Evolutionary conservation across 1,139 yeast species (phyloP), one percentile per base, ranked within the genome.

Genomic region (Sugiyamaella neomexicana): DNA sequence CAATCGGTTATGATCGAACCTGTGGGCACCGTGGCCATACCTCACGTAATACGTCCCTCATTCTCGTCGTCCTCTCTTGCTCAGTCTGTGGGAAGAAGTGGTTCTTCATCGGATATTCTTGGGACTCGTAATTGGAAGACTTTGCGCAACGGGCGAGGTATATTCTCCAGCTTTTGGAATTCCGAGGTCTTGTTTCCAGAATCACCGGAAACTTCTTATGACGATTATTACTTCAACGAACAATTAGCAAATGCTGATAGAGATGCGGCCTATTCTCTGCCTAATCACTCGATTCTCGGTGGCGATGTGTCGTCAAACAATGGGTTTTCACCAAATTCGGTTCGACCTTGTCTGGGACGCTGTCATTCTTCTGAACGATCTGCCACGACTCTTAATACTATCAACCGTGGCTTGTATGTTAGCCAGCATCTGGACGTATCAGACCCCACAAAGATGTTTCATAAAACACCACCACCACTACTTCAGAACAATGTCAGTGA

Each of bases 31-130:
- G 62, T 53, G 46, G 61, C 65, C 2, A 59, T 64, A 54, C 65
- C 68, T 1, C 67, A 64, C 45, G 68, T 64, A 12, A 55, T 65
- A 15, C 59, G 65, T 10, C 67, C 69, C 5, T 47, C 59, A 7
- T 64, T 65, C 48, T 65, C 68, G 10, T 53, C 61, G 1, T 49
- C 59, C 2, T 62, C 66, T 1, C 55, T 60, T 2, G 61, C 67
- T 6, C 54, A 53, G 23, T 62, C 63, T 1, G 52, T 59, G 1
- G 48, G 52, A 42, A 50, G 20, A 9, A 20, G 43, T 10, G 40
- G 45, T 17, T 16, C 37, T 10, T 43, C 39, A 9, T 25, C 32
- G 8, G 44, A n/a, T 10, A 9, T 23, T 25, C 10, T 15, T 37
- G 53, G 40, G 12, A 39, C 42, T 9, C 29, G 46, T 13, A 45